phyloP scores from a whole-genome alignment of 768 basidiomycete species.

The Mycena sanguinolenta region DNA sequence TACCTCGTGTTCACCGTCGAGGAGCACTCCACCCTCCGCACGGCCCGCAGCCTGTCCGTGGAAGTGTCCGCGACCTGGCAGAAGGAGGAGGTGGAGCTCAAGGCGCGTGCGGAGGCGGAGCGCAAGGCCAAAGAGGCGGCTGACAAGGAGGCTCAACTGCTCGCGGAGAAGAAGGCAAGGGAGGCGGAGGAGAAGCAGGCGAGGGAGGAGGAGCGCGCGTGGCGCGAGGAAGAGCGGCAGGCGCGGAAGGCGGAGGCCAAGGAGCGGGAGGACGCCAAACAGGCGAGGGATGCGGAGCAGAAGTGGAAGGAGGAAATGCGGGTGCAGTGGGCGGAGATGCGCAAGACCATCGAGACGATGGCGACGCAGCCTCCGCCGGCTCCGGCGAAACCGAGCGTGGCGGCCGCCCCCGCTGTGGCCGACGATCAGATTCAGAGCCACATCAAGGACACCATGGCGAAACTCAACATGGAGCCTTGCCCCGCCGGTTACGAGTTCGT shows the following conservation, averaged over 20 bases:
- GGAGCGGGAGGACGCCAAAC: neutral
- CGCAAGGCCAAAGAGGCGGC: slow-evolving; percentile 30
- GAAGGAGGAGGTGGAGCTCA: slow-evolving; percentile 24
- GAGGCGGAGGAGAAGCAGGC: slow-evolving; percentile 6
- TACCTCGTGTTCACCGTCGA: slow-evolving; percentile 40
- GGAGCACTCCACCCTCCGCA: slow-evolving; percentile 38
- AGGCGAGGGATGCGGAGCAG: neutral
- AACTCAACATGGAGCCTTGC: neutral
- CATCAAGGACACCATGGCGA: slow-evolving; percentile 17
- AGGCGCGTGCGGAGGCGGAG: slow-evolving; percentile 24
- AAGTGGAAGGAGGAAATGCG: slow-evolving; percentile 1
- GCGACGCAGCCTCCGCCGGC: too few relatives aligned
- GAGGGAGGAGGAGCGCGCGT: neutral
- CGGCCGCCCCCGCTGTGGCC: slow-evolving; percentile 5
- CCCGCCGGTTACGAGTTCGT: slow-evolving; percentile 8
- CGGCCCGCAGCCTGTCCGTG: slow-evolving; percentile 34
- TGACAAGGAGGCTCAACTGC: slow-evolving; percentile 21
- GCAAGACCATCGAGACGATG: neutral
- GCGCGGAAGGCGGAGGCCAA: neutral
- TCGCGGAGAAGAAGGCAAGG: slow-evolving; percentile 13
- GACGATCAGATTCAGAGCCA: neutral
- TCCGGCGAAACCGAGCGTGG: neutral
- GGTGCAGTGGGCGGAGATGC: neutral
- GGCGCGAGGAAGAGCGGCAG: neutral
- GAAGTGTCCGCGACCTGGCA: slow-evolving; percentile 39